Conservation (phyloP, 805 yeast species). For the Suhomyces tanzawaensis region DNA sequence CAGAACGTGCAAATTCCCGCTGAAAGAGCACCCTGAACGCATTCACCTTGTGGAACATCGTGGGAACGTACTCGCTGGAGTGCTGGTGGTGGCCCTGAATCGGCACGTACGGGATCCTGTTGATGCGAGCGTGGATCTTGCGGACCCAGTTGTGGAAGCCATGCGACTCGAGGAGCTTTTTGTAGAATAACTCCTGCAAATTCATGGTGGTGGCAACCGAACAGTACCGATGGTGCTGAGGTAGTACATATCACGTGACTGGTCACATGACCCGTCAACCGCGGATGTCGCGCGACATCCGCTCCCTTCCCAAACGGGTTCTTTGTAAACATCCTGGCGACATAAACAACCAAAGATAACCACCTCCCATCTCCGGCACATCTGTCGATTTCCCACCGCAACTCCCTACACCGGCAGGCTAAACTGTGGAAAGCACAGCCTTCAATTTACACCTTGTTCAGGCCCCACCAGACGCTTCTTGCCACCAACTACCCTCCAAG, state of each 20-base stretch:
- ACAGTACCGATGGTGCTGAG: not conserved
- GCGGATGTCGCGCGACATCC: not conserved
- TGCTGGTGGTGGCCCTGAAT: constrained; percentile 13
- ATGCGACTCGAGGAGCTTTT: constrained; percentile 51
- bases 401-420: too few relatives aligned
- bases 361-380: not conserved
- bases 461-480: too few relatives aligned
- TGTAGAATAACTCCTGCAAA: constrained; percentile 48
- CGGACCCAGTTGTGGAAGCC: constrained; percentile 64
- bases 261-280: not conserved
- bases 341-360: not conserved
- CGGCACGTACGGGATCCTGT: constrained; percentile 52
- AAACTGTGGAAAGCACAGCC: too few relatives aligned
- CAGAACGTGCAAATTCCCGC: constrained; percentile 56
- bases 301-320: not conserved
- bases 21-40: constrained; percentile 60
- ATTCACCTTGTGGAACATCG: constrained; percentile 51
- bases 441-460: too few relatives aligned
- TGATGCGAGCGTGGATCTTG: constrained; percentile 59
- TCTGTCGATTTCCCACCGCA: too few relatives aligned
- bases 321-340: not conserved
- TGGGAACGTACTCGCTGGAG: constrained; percentile 44
- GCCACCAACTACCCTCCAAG: too few relatives aligned
- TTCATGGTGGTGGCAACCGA: constrained; percentile 20
- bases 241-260: not conserved